Base-by-base conservation (phyloP, 495 filamentous ascomycete genomes). In the Tuber borchii region DNA sequence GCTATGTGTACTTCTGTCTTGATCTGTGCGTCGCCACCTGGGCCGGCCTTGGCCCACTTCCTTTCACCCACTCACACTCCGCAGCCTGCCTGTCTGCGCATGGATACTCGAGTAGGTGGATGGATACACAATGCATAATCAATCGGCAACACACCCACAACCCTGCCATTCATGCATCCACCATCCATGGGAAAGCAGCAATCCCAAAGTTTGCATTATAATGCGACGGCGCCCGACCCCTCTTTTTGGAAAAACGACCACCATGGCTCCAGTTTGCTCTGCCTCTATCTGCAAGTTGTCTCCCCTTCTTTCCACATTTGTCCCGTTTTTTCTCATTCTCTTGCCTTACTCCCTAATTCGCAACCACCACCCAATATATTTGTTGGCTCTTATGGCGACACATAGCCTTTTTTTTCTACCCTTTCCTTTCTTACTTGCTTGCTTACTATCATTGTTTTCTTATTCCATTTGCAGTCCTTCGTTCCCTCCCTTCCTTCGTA, bases 401-500 rank as follows among this genome's bases (percentile, higher is more conserved):
- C 56, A 34, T 65, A 26, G 56, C 56, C 34, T 46, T 65, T 65
- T n/a, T 65, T 65, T 65, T 65, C 56, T 34, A 31, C 31, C 56
- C 56, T 65, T 65, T 79, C 70, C 70, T 79, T 71, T 65, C 77
- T 74, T 73, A 69, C 73, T 51, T 75, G 44, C 73, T 74, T 75
- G 76, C 75, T 77, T 79, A 74, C 77, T 79, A 40, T 44, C 43
- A 44, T 75, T 71, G 43, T 71, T 75, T 71, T 71, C 78, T 73
- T 79, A 77, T 79, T 75, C 76, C 72, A 79, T 74, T 75, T 37
- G 48, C 48, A n/a, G 73, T 43, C 71, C 70, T 68, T 75, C 70
- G 61, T 73, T 78, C 68, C 61, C 72, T 79, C 61, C 76, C 45
- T 45, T 44, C 46, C 77, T 73, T 72, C 61, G 51, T 69, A 68